Base-by-base conservation (phyloP, 768 basidiomycete species). In the Lyophyllum semitale region DNA sequence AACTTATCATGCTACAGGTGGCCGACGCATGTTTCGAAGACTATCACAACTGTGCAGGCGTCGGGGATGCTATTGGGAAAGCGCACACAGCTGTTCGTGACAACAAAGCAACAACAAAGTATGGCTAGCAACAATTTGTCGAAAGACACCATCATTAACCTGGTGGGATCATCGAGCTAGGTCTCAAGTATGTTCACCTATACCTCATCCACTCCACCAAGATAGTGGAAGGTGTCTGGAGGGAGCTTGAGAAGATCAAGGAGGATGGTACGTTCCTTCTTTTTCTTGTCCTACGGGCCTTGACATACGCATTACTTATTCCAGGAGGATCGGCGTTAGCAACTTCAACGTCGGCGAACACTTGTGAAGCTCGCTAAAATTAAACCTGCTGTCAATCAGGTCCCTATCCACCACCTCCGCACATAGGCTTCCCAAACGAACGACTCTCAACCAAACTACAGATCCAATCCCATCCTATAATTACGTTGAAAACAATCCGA, bases 331-430 rank as follows among this genome's bases (percentile, higher is more conserved):
- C 50, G 88, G 88, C 17, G 86, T 91, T 51, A 85, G 84, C 71
- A 91, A 91, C 68, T 89, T 86, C 66, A 65, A 63, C 4, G 58
- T 87, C 29, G 66, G 73, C 72, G 86, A 61, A 67, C 67, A 3
- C 57, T 90, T 3, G 50, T 84, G 48, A 80, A 79, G 60, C 64
- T 68, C 0, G 84, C 84, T 0, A 73, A 70, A 32, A 69, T 85
- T 59, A 81, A 77, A 33, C 89, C 89, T 3, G 85, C 82, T 1
- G 87, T 87, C 37, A 89, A 92, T 63, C 89, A 91, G 73, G 88
- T 84, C n/a, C 3, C 57, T 60, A 30, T 51, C 4, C 35, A n/a
- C 18, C 33, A 23, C 15, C 26, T n/a, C 32, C 40, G 26, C 26
- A 27, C 17, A n/a, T 12, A 11, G 8, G 12, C 50, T 35, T 40